Evolutionary conservation across 192 early-diverging fungal genomes (phyloP).

Genomic region (Chytriomyces sp.): DNA sequence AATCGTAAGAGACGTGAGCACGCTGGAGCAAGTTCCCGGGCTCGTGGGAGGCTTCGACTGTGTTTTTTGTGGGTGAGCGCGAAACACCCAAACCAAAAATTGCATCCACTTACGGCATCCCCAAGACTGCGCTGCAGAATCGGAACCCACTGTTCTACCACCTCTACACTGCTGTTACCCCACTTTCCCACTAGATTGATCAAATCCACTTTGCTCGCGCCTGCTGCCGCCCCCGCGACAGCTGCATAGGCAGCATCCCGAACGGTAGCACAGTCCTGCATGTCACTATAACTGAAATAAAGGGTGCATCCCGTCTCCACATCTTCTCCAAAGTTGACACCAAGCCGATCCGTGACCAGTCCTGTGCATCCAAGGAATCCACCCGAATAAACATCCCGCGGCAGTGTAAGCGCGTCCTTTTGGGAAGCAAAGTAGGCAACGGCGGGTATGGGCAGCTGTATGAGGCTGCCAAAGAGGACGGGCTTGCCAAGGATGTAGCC

Average conservation of each 20-base stretch:
- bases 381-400: slow-evolving; percentile 54
- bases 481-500: slow-evolving; percentile 37
- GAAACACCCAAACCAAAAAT: not conserved
- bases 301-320: slow-evolving; percentile 36
- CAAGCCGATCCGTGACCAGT: slow-evolving; percentile 16
- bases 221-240: not conserved
- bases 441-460: slow-evolving; percentile 6
- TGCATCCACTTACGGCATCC: not conserved
- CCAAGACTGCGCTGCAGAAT: not conserved
- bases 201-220: not conserved
- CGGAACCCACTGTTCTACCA: slow-evolving; percentile 1
- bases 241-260: not conserved
- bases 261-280: slow-evolving; percentile 28
- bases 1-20: slow-evolving; percentile 1
- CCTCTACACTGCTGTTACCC: slow-evolving; percentile 9
- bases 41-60: slow-evolving; percentile 17
- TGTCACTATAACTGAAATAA: slow-evolving; percentile 46
- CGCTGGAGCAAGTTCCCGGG: slow-evolving; percentile 18
- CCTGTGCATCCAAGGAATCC: slow-evolving; percentile 46
- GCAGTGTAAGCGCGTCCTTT: slow-evolving; percentile 13
- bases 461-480: slow-evolving; percentile 27
- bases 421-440: slow-evolving; percentile 27
- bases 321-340: slow-evolving; percentile 35
- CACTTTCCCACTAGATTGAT: slow-evolving; percentile 14
- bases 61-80: not conserved